Evolutionary conservation across 805 yeast genomes (phyloP).

Genomic region (Hanseniaspora hatyaiensis): DNA sequence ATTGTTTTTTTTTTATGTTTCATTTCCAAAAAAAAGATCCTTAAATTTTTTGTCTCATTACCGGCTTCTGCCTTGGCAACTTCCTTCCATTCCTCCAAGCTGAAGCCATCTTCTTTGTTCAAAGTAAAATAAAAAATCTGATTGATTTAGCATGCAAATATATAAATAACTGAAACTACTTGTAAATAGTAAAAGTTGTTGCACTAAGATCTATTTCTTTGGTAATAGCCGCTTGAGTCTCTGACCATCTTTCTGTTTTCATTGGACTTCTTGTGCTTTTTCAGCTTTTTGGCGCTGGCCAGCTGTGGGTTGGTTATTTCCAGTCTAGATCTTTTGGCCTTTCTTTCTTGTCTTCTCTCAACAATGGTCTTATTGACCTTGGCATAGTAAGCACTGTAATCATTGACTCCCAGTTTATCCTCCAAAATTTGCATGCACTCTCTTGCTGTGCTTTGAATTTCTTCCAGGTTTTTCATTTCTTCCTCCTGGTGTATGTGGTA

Average conservation of each 20-base stretch:
- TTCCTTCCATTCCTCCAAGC: too few species aligned
- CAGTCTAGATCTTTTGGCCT: constrained; percentile 59
- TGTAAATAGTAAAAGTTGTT: too few species aligned
- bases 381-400: constrained; percentile 49
- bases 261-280: constrained; percentile 61
- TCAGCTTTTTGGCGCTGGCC: constrained; percentile 66
- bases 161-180: too few species aligned
- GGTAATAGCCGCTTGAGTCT: constrained; percentile 68
- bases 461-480: constrained; percentile 36
- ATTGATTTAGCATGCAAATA: too few species aligned
- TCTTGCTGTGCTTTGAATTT: constrained; percentile 40
- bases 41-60: too few species aligned
- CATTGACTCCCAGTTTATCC: constrained; percentile 56
- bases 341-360: constrained; percentile 62
- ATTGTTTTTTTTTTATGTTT: too few species aligned
- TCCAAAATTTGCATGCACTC: constrained; percentile 64
- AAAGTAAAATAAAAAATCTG: too few species aligned
- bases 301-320: constrained; percentile 69
- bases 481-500: constrained; percentile 16
- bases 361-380: constrained; percentile 50
- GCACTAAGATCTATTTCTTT: constrained; percentile 30
- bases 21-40: too few species aligned
- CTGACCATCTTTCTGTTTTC: constrained; percentile 65
- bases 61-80: too few species aligned
- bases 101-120: too few species aligned